Evolutionary conservation across 2,329 filamentous ascomycete genomes (phyloP).

Genomic region (Alternaria conjuncta): DNA sequence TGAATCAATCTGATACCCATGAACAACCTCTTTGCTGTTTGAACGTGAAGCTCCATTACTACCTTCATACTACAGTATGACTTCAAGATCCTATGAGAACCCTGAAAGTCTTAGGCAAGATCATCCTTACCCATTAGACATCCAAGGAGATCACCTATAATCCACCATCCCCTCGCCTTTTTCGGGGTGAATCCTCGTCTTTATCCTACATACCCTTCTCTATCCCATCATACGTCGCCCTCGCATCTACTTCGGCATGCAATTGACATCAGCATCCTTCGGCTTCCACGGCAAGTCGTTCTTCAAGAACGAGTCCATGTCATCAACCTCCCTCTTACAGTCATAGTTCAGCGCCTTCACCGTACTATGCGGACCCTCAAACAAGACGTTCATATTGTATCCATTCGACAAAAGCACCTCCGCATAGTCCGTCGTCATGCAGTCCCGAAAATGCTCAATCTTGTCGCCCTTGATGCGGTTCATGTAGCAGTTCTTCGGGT

Average conservation of each 20-base stretch:
- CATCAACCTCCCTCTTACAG: neutral
- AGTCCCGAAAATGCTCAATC: neutral
- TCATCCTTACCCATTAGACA: accelerated
- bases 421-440: neutral
- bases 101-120: neutral
- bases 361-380: neutral
- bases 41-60: neutral
- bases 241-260: neutral
- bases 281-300: neutral
- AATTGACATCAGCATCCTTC: neutral
- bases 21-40: no score
- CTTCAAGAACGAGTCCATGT: neutral
- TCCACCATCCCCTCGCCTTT: no score
- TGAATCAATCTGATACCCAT: neutral
- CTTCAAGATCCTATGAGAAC: neutral
- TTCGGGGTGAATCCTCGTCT: no score
- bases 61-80: neutral
- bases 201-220: neutral
- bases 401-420: neutral
- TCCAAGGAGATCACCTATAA: neutral
- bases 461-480: neutral
- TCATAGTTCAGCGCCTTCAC: neutral
- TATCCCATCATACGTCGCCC: neutral
- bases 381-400: neutral
- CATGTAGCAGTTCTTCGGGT: neutral